Evolutionary conservation across 1,284 basidiomycete species (phyloP).

Genomic region (Cryptococcus depauperatus): DNA sequence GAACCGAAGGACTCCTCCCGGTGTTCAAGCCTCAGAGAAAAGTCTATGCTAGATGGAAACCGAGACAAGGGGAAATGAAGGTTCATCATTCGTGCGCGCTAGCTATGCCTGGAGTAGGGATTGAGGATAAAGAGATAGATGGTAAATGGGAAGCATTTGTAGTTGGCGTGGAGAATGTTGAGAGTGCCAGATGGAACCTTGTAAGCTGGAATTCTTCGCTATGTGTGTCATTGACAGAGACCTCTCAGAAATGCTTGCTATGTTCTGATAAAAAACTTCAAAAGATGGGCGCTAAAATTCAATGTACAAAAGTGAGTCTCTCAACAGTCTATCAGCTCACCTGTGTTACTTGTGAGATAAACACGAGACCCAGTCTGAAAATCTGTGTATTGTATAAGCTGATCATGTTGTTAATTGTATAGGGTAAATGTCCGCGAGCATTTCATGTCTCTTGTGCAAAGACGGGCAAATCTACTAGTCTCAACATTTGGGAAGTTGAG

Average conservation of each 20-base stretch:
- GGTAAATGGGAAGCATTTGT: conserved; percentile 45
- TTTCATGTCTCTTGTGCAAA: conserved; percentile 87
- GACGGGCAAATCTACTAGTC: conserved; percentile 14
- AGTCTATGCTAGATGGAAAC: conserved; percentile 20
- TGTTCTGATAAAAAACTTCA: conserved; percentile 63
- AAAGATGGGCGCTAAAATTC: conserved; percentile 78
- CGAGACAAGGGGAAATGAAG: conserved; percentile 47
- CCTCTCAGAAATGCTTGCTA: conserved; percentile 71
- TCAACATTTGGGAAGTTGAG: conserved; percentile 15
- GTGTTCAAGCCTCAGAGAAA: conserved; percentile 45
- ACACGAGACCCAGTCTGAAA: too few species aligned
- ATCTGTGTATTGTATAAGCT: neutral
- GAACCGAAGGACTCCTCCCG: conserved; percentile 53
- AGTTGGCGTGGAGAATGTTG: conserved; percentile 73
- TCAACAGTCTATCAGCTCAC: too few species aligned
- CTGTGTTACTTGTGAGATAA: too few species aligned
- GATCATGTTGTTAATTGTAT: neutral
- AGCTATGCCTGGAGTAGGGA: conserved; percentile 76
- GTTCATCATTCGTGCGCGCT: conserved; percentile 58
- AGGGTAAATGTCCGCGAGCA: conserved; percentile 76
- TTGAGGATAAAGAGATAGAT: conserved; percentile 53
- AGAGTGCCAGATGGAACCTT: conserved; percentile 81
- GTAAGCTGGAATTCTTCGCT: conserved; percentile 48
- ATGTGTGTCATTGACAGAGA: conserved; percentile 1
- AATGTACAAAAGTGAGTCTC: conserved; percentile 66